Base-by-base conservation (phyloP, 495 filamentous ascomycete species). In the Diplogelasinospora grovesii region DNA sequence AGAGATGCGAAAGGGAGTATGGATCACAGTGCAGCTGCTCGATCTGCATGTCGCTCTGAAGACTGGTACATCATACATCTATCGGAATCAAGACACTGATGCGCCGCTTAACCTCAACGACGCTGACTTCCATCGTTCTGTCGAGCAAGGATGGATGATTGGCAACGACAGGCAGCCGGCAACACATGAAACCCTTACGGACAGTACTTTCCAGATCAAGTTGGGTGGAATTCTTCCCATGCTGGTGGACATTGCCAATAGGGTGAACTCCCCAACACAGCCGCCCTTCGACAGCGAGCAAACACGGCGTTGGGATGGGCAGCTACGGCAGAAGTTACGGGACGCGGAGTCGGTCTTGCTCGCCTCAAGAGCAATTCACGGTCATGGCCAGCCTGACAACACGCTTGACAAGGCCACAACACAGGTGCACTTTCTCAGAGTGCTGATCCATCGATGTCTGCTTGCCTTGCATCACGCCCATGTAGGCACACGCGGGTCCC, bases 1-100 rank as follows among this genome's bases (percentile, higher is more conserved):
- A 7, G 69, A 73, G 43, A 66, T 67, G 50, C 56, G 69, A 9
- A 57, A 63, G 8, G 59, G 69, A 3, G 36, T 61, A 5, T 73
- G 69, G 69, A 30, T 54, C 5, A 52, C 57, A 4, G 53, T 73
- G 5, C 37, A 57, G 9, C 53, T 61, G 16, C 48, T 69, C 38
- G 68, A 71, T 39, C 47, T 68, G 8, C 37, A 55, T 28, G 39
- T 63, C 16, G 65, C 65, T 3, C 54, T 54, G 38, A 39, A 65
- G n/a, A 59, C 57, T 23, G 65, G 65, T 2, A 54, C 54, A 5
- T 53, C 50, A 21, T 48, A 34, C 21, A 22, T 53, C 8, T 38
- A 44, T 4, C 21, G 30, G 13, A 48, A 54, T 10, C 34, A 43
- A 2, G 50, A 57, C 16, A 39, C 42, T 7, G 46, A 53, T 14